A percentile compares a stretch with the other conserved stretches of the same genome.
Evolutionary conservation across 1,139 yeast genomes (phyloP).

Genomic region (Geotrichum klebahnii): DNA sequence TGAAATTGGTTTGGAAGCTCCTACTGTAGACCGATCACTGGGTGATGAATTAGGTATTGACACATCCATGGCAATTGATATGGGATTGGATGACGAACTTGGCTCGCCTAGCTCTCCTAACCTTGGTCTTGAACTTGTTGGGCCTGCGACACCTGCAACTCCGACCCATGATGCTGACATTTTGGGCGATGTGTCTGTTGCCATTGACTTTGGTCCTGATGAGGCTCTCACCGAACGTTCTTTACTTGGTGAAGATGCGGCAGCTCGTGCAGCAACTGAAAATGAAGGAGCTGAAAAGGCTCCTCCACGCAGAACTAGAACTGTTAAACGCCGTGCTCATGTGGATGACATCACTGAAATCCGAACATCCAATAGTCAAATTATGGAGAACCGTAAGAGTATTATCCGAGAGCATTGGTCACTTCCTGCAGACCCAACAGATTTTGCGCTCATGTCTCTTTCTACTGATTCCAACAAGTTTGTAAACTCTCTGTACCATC

Average conservation of each 20-base stretch:
- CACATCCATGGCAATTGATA: constrained; percentile 8
- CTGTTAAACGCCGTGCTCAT: constrained; percentile 19
- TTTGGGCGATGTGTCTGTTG: constrained; percentile 21
- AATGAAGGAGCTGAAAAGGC: background rate
- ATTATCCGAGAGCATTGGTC: constrained; percentile 22
- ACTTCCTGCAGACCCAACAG: constrained; percentile 25
- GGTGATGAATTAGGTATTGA: constrained; percentile 21
- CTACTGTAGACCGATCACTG: constrained; percentile 12
- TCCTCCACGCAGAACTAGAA: constrained; percentile 13
- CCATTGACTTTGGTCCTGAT: constrained; percentile 9
- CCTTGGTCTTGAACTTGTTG: constrained; percentile 16
- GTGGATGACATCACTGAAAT: constrained; percentile 21
- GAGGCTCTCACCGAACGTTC: constrained; percentile 11
- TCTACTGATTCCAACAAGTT: constrained; percentile 18
- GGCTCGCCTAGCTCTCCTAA: constrained; percentile 17
- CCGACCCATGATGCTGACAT: constrained; percentile 21
- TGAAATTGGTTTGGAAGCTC: constrained; percentile 16
- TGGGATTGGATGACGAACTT: constrained; percentile 21
- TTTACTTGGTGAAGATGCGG: constrained; percentile 16
- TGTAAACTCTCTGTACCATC: constrained; percentile 21
- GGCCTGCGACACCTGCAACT: constrained; percentile 15
- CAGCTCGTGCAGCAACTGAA: constrained; percentile 14
- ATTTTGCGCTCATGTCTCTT: constrained; percentile 22
- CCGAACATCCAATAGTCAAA: constrained; percentile 14
- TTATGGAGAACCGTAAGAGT: constrained; percentile 19